Conservation (phyloP, 108 stramenopile species). For the Stephanodiscus minutulus region DNA sequence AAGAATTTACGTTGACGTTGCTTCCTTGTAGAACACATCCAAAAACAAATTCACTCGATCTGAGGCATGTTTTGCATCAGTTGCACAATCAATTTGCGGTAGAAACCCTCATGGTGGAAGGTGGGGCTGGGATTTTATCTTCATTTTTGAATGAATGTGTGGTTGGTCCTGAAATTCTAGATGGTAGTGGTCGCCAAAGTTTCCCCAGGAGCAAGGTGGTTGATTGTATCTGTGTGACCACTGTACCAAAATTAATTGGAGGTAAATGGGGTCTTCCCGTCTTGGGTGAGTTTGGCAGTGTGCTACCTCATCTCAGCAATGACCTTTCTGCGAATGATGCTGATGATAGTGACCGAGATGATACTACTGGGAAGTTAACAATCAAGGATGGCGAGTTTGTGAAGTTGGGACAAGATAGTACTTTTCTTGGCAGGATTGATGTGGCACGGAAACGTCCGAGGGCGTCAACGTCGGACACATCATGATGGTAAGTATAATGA, state of each 20-base stretch:
- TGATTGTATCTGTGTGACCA: slow-evolving; percentile 74
- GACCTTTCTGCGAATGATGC: neutral
- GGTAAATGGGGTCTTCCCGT: slow-evolving; percentile 43
- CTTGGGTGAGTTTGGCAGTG: slow-evolving; percentile 22
- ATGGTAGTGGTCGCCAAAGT: neutral
- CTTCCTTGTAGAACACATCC: slow-evolving; percentile 52
- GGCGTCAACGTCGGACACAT: no score
- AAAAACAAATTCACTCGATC: slow-evolving; percentile 45
- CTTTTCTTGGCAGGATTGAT: slow-evolving; percentile 30
- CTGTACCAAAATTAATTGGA: slow-evolving; percentile 67
- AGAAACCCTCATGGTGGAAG: slow-evolving; percentile 80
- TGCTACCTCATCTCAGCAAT: neutral
- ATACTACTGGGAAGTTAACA: neutral
- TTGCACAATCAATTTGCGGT: slow-evolving; percentile 57
- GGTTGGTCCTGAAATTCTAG: neutral
- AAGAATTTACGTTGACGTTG: slow-evolving; percentile 47
- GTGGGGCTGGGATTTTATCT: slow-evolving; percentile 62
- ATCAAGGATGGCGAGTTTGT: slow-evolving; percentile 25
- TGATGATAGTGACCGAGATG: neutral
- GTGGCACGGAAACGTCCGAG: neutral
- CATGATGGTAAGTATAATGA: no score
- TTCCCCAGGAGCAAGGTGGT: slow-evolving; percentile 21
- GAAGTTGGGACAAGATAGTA: slow-evolving; percentile 22
- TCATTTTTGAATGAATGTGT: slow-evolving; percentile 52
- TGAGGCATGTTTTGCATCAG: slow-evolving; percentile 51